Percentiles rank a stretch among this genome's conserved stretches.
phyloP scores from a whole-genome alignment of 1,139 yeast species.

The Groenewaldozyma auringiensis region DNA sequence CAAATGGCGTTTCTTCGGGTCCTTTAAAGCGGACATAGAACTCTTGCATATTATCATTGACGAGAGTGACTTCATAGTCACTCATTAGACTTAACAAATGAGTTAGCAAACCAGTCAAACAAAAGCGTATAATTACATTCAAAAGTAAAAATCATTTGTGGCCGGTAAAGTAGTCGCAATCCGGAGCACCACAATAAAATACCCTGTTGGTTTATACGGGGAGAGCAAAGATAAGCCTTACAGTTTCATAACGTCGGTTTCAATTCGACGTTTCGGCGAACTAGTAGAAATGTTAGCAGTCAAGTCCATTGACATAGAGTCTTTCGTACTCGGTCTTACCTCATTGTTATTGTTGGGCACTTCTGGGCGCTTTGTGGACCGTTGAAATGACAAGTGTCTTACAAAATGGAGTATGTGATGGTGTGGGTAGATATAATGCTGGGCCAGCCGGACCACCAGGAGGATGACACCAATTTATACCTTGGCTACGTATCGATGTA shows the following conservation, averaged over 20 bases:
- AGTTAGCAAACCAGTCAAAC: not conserved
- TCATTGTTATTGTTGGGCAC: not conserved
- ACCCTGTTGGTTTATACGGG: not conserved
- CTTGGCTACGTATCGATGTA: too few species aligned
- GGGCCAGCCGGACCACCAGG: too few species aligned
- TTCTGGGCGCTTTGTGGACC: not conserved
- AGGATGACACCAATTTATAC: too few species aligned
- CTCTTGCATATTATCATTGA: constrained; percentile 87
- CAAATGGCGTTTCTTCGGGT: constrained; percentile 83
- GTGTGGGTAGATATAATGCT: too few species aligned
- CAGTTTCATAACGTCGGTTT: constrained; percentile 94
- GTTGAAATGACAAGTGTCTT: not conserved
- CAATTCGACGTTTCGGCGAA: constrained; percentile 82
- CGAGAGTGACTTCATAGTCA: constrained; percentile 79
- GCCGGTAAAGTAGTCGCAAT: too few species aligned
- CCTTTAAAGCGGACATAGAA: constrained; percentile 82
- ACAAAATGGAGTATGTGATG: not conserved
- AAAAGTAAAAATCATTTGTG: too few species aligned
- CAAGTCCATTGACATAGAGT: not conserved
- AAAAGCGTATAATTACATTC: not conserved
- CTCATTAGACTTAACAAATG: constrained; percentile 57
- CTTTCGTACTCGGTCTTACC: not conserved
- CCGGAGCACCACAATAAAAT: too few species aligned
- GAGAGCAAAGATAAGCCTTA: constrained; percentile 30
- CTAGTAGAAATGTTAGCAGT: constrained; percentile 27